Evolutionary conservation across 2,329 filamentous ascomycete species (phyloP), one percentile per base, ranked within the genome.

Genomic region (Xylaria hypoxylon): DNA sequence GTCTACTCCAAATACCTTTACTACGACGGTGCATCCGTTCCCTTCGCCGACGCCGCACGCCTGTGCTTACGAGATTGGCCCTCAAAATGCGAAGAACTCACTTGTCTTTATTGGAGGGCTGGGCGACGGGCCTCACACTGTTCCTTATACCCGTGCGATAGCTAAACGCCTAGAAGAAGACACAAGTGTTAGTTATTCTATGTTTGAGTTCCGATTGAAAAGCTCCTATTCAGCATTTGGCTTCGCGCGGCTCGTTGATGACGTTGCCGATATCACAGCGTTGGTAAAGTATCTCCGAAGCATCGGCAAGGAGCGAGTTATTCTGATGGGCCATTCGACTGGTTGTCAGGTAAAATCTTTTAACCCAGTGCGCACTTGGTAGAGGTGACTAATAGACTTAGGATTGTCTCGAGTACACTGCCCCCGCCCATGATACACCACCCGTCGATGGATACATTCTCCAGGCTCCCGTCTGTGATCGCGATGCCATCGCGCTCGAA

Each of bases 381-480:
- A 22, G 40, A 19, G 28, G 31, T 33, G 31, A 44, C 68, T 72
- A 56, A 71, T 63, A 24, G 19, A 19, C 2, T 17, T 45, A 88
- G 85, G 86, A 88, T 71, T 86, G 83, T 67, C 84, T 88, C 77
- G 84, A 85, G 69, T 89, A 88, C 62, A 80, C 80, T 22, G 77
- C 82, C 59, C 80, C 81, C 26, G 75, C 76, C 55, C 81, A 81
- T 68, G 73, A 82, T 40, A 73, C 74, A 5, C 78, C 79, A 45
- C 85, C 87, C 0, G 80, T 97, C 1, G 88, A 96, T 66, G 94
- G 91, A 40, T 89, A 89, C 55, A 90, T 97, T 50, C 80, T 97
- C 61, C 94, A 97, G 77, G 93, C 90, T 0, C 89, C 92, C 0
- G 89, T 94, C 3, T 92, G 89, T 1, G 93, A 97, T 77, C 85